A percentile compares a stretch with the other conserved stretches of the same genome.
phyloP scores from a whole-genome alignment of 169 alveolate genomes.

The Cryptosporidium sp. region DNA sequence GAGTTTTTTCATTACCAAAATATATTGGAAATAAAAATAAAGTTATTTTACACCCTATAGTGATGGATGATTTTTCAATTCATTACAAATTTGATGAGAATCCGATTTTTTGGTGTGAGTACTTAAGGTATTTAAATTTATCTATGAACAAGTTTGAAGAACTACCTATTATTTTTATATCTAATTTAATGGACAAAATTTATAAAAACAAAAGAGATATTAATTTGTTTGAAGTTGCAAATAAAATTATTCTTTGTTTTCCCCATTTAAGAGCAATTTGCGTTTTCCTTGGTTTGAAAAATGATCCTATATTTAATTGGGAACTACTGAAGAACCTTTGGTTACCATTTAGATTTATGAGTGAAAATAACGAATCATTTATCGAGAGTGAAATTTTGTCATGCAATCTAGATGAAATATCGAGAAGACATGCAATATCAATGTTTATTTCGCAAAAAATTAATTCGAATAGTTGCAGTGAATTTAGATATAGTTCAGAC shows the following conservation, averaged over 20 bases:
- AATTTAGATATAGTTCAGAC: neutral
- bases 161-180: neutral
- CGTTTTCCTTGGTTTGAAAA: slow-evolving; percentile 4
- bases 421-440: slow-evolving; percentile 34
- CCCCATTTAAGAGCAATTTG: slow-evolving; percentile 35
- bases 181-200: slow-evolving; percentile 11
- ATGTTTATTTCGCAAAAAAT: neutral
- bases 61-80: neutral
- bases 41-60: neutral
- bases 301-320: slow-evolving; percentile 55
- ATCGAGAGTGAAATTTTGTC: neutral
- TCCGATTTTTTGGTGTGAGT: slow-evolving; percentile 52
- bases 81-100: neutral
- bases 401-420: slow-evolving; percentile 25
- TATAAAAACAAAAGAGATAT: neutral
- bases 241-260: slow-evolving; percentile 25
- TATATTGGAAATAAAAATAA: neutral
- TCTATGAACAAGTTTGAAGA: slow-evolving; percentile 24
- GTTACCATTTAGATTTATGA: slow-evolving; percentile 43
- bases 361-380: neutral
- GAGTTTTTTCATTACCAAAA: slow-evolving; percentile 38
- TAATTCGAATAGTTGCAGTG: neutral
- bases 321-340: slow-evolving; percentile 28
- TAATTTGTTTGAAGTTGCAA: neutral
- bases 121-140: slow-evolving; percentile 4